A percentile compares a stretch with the other conserved stretches of the same genome.
These are phyloP conservation scores for Chlorencoelia australis DNA, from an alignment of 2,329 filamentous ascomycete species.

Conservation along the genomic window DNA sequence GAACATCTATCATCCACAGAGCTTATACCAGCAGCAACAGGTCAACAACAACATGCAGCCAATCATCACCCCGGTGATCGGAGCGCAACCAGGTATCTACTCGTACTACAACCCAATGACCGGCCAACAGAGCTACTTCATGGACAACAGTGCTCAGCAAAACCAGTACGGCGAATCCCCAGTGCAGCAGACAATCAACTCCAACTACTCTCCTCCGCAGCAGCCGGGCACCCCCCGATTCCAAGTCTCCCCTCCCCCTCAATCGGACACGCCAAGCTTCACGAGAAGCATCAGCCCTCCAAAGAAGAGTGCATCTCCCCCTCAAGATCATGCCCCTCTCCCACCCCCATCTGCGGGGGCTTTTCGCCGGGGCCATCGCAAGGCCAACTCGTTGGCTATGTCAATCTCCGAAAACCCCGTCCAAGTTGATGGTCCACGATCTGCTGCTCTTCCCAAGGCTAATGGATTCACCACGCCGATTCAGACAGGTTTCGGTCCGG, in stretches of 20 bases:
- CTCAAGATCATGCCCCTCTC: conserved; percentile 60
- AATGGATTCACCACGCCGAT: conserved; percentile 76
- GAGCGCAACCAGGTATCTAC: conserved; percentile 65
- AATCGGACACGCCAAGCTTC: conserved; percentile 41
- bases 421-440: conserved; percentile 36
- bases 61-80: conserved; percentile 40
- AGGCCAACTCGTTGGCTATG: conserved; percentile 58
- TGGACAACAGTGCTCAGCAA: conserved; percentile 36
- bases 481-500: conserved; percentile 75
- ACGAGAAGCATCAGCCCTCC: conserved; percentile 56
- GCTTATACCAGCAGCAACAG: conserved; percentile 19
- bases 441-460: conserved; percentile 62
- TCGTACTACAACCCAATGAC: conserved; percentile 78
- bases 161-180: conserved; percentile 32
- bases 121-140: conserved; percentile 71
- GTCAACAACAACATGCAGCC: conserved; percentile 30
- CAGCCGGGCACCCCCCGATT: conserved; percentile 57
- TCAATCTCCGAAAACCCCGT: conserved; percentile 15
- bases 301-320: conserved; percentile 58
- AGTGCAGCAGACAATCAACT: conserved; percentile 21
- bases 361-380: conserved; percentile 90
- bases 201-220: conserved; percentile 38
- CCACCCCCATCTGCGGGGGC: conserved; percentile 83
- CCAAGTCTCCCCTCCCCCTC: conserved; percentile 71
- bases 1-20: conserved; percentile 41